Percentiles rank a stretch among this genome's conserved stretches.
These are phyloP conservation scores for Penicillium soppii DNA, from an alignment of 495 filamentous ascomycete genomes.

Conservation along the genomic window DNA sequence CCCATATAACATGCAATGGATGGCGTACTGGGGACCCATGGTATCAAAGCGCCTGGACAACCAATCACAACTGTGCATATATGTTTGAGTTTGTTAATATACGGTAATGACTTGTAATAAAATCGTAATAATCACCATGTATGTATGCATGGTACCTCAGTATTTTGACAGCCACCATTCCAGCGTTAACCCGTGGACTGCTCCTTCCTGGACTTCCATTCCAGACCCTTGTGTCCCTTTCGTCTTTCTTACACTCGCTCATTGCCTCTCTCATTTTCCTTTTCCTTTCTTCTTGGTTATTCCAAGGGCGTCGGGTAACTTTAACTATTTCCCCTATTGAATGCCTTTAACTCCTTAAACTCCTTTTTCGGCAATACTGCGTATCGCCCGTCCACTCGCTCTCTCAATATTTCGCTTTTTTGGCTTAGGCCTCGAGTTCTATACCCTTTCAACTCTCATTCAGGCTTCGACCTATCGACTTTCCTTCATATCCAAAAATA, in stretches of 20 bases:
- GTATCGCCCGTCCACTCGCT: conserved; percentile 41
- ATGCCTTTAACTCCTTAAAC: conserved; percentile 12
- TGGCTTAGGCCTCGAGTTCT: conserved; percentile 13
- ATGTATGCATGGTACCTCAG: too few species aligned
- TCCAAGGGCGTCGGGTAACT: neutral
- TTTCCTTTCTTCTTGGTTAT: conserved; percentile 9
- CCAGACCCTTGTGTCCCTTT: neutral
- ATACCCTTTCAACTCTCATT: conserved; percentile 16
- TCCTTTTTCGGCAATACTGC: conserved; percentile 34
- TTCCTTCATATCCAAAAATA: neutral
- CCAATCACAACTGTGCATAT: too few species aligned
- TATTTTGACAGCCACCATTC: too few species aligned
- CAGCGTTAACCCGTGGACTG: too few species aligned
- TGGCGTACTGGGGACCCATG: too few species aligned
- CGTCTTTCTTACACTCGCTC: conserved; percentile 22
- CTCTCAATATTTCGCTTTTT: conserved; percentile 15
- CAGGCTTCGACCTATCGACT: neutral
- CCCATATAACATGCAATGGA: neutral
- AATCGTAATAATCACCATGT: too few species aligned
- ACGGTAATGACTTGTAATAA: too few species aligned
- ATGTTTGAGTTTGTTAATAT: too few species aligned
- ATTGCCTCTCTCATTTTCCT: conserved; percentile 7
- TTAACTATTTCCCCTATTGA: conserved; percentile 4
- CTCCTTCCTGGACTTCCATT: neutral
- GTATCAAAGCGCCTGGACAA: too few species aligned